These are phyloP conservation scores for Cucurbita maxima DNA, from an alignment of 306 rosid species.

Conservation along the genomic window DNA sequence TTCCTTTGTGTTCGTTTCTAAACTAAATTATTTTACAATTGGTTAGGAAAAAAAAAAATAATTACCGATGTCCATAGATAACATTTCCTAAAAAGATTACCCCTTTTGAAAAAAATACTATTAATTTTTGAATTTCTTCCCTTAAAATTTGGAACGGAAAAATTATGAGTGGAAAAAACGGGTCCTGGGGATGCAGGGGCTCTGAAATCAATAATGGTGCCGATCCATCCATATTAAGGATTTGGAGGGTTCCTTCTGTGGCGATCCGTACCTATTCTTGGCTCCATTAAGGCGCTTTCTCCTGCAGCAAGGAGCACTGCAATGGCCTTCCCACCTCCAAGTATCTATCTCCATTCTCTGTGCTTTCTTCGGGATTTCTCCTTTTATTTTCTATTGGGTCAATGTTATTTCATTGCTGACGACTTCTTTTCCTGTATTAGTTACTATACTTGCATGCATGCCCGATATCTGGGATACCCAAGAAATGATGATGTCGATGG, in stretches of 20 bases:
- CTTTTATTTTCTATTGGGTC: background rate
- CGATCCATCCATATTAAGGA: conserved; percentile 73
- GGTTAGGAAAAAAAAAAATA: no score
- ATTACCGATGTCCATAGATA: no score
- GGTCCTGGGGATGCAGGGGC: conserved; percentile 58
- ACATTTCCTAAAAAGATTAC: no score
- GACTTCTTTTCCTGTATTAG: background rate
- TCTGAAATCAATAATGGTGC: conserved; percentile 76
- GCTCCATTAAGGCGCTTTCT: conserved; percentile 92
- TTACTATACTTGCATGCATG: background rate
- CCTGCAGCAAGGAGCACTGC: conserved; percentile 84
- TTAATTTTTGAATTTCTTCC: no score
- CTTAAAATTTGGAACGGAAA: background rate
- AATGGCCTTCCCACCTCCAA: conserved; percentile 66
- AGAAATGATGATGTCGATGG: conserved; percentile 21
- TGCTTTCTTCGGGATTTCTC: background rate
- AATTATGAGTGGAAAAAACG: background rate
- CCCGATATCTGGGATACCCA: background rate
- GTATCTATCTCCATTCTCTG: conserved; percentile 16
- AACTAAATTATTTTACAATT: no score
- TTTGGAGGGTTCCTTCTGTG: conserved; percentile 41
- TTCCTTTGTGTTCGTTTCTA: no score
- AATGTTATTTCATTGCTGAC: no score
- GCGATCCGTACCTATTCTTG: conserved; percentile 90
- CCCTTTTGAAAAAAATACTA: background rate